Conservation (phyloP, 441 rosid genomes). For the Populus tomentosa region DNA sequence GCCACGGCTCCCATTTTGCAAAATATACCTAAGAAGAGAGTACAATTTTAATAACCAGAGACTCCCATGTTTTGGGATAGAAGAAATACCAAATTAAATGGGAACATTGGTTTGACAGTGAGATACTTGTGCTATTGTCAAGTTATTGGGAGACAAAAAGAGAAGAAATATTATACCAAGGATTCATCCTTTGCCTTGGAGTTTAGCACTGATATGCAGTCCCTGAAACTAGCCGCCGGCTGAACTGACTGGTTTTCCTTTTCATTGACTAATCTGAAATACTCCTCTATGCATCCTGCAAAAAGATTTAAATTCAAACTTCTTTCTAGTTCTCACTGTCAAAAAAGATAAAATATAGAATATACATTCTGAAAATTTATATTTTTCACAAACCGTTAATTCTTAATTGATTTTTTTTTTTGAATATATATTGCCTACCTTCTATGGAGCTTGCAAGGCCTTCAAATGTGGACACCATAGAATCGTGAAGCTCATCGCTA, state of each 20-base stretch:
- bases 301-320: not conserved
- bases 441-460: conserved; percentile 52
- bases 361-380: not conserved
- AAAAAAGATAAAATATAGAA: not conserved
- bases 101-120: not conserved
- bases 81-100: not conserved
- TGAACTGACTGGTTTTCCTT: conserved; percentile 20
- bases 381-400: not conserved
- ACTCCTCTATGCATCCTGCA: conserved; percentile 40
- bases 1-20: conserved; percentile 85
- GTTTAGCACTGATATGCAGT: conserved; percentile 41
- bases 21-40: conserved; percentile 39
- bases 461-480: conserved; percentile 43
- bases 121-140: not conserved
- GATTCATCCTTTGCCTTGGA: conserved; percentile 57
- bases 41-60: not conserved
- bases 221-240: conserved; percentile 14
- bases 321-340: not conserved
- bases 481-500: conserved; percentile 71
- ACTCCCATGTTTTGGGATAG: not conserved
- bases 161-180: conserved; percentile 31
- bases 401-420: no score
- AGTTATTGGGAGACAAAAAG: not conserved
- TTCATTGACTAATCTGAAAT: conserved; percentile 21
- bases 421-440: conserved; percentile 29